phyloP scores from a whole-genome alignment of 2,329 filamentous ascomycete genomes.

The Cladorrhinum sp. region DNA sequence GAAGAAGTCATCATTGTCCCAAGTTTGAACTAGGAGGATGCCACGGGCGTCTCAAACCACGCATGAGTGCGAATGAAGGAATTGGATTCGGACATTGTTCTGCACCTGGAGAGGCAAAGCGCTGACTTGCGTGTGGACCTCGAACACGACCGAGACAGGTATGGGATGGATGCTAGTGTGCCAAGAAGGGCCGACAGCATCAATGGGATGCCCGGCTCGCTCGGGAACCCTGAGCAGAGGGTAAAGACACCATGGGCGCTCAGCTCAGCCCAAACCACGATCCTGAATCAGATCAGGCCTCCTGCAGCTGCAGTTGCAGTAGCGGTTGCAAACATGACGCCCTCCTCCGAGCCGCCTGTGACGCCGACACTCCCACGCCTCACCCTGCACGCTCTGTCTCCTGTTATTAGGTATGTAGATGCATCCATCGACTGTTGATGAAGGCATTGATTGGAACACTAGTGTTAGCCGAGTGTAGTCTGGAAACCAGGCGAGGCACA shows the following conservation, averaged over 20 bases:
- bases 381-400: neutral
- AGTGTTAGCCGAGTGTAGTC: neutral
- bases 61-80: neutral
- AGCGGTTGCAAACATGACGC: constrained; percentile 7
- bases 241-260: neutral
- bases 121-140: neutral
- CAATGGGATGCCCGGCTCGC: constrained; percentile 6
- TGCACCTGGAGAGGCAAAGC: neutral
- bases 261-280: constrained; percentile 21
- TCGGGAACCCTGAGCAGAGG: constrained; percentile 10
- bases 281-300: constrained; percentile 19
- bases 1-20: neutral
- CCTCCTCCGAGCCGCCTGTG: neutral
- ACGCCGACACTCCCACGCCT: neutral
- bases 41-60: neutral
- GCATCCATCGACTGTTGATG: neutral
- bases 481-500: neutral
- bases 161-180: constrained; percentile 1
- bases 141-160: neutral
- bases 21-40: neutral
- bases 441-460: neutral
- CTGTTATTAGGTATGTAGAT: neutral
- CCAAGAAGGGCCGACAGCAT: constrained; percentile 9
- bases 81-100: neutral
- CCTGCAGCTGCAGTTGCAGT: constrained; percentile 1